Base-by-base conservation (phyloP, 257 asterid genomes). In the Haberlea rhodopensis region DNA sequence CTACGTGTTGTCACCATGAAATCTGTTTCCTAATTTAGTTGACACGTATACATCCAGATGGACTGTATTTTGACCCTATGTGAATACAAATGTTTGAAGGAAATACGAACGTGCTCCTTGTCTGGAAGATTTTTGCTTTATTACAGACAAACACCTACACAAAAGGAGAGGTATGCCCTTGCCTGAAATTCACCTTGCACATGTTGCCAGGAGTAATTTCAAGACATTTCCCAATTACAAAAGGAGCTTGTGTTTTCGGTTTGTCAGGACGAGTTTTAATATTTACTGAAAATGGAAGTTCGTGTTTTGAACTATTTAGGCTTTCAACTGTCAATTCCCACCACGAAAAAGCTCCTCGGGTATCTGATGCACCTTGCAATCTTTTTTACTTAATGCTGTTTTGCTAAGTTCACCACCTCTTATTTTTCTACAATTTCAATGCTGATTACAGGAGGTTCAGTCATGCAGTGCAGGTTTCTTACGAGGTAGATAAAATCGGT, bases 391-490 rank as follows among this genome's bases (percentile, higher is more conserved):
- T n/a, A n/a, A n/a, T n/a, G n/a, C n/a, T 94, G 24, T 43, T 24
- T 51, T 29, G 16, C 63, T 56, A 63, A 61, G 21, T 57, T 66
- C 37, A 56, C 37, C 23, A n/a, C 26, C 43, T 71, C 74, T 45
- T 63, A 32, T 27, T 58, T 66, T 55, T 31, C 53, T 46, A 37
- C 49, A 51, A 40, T 16, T 45, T 62, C 20, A n/a, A 68, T 72
- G 23, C 51, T 67, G 22, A 69, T 48, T 67, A n/a, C 70, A 92
- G 99, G 96, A 83, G 99, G 82, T 94, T 84, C 77, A 76, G 87
- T 77, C 99, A 87, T 82, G 99, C 99, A 72, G 97, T 97, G 63
- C 99, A 90, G 63, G n/a, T n/a, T n/a, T n/a, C n/a, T n/a, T n/a
- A n/a, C n/a, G n/a, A n/a, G n/a, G n/a, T n/a, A n/a, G n/a, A 40